A percentile compares a stretch with the other conserved stretches of the same genome.
Conservation (phyloP, 208 protist genomes). For the Crithidia thermophila region DNA sequence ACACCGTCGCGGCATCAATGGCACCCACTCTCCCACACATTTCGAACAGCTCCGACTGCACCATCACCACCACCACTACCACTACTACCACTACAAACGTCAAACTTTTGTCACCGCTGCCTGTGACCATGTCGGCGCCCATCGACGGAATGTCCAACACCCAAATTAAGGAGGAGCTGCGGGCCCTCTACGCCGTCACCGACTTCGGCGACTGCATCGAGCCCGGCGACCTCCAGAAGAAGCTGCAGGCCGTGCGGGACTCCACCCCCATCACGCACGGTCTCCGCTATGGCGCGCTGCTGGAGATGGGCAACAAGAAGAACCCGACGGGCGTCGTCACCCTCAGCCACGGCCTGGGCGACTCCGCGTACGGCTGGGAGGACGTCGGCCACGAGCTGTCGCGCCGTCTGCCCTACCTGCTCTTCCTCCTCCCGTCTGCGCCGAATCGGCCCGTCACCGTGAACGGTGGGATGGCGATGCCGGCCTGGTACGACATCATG, state of each 20-base stretch:
- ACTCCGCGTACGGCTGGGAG: conserved; percentile 90
- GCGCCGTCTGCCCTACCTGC: conserved; percentile 71
- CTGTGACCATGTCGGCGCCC: conserved; percentile 18
- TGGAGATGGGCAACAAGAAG: conserved; percentile 72
- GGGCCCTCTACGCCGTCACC: conserved; percentile 59
- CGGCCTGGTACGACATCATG: conserved; percentile 93
- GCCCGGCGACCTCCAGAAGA: conserved; percentile 60
- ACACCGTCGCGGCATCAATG: not conserved
- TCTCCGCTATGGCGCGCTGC: conserved; percentile 61
- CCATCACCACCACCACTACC: not conserved
- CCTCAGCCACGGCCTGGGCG: conserved; percentile 91
- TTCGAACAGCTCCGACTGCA: not conserved
- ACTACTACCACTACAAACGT: not conserved
- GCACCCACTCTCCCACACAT: not conserved
- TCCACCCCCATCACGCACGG: conserved; percentile 53
- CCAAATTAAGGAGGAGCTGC: conserved; percentile 77
- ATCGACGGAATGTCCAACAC: conserved; percentile 49
- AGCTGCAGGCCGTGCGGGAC: conserved; percentile 52
- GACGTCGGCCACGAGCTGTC: conserved; percentile 68
- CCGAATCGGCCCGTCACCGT: conserved; percentile 83
- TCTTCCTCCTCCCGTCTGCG: conserved; percentile 93
- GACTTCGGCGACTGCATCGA: conserved; percentile 77
- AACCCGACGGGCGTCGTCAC: conserved; percentile 85
- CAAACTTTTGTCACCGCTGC: not conserved
- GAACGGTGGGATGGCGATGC: conserved; percentile 86